Evolutionary conservation across 208 protist species (phyloP), one percentile per base, ranked within the genome.

Genomic region (Crithidia fasciculata): DNA sequence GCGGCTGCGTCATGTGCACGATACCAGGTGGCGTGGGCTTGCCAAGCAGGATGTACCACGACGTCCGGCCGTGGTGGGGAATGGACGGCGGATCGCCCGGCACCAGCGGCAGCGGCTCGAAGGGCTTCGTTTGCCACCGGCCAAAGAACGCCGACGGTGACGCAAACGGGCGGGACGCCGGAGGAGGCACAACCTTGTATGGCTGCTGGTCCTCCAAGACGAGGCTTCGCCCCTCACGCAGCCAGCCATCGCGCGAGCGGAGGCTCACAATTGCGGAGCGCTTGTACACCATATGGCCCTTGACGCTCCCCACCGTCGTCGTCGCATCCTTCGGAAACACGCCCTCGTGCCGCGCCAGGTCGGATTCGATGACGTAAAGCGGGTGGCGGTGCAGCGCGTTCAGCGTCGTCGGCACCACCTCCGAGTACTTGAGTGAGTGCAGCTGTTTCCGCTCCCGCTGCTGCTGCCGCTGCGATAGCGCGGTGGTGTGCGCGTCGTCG

Each of bases 201-300:
- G 93, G 77, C 37, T 28, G 40, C 52, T 86, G 81, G 18, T 91
- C 89, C 47, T 88, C 89, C 47, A 69, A 72, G 43, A 82, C 4
- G n/a, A 97, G 40, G 55, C 82, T 89, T 10, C 91, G 89, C 13
- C 90, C 87, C 54, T 89, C 88, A 28, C 91, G 90, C 68, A 97
- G 78, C 91, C 93, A 97, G 41, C 93, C 93, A 62, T 97, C 93
- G 8, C 89, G 85, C 19, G 88, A 94, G 9, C 93, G 85, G 49
- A 97, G 65, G 58, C 78, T 84, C 6, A 93, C 89, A 43, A 97
- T 82, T 4, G 91, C 91, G 54, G 88, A 92, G 63, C 89, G 84
- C 74, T 97, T 97, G 81, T 93, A 97, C 56, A 97, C 93, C 43
- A 82, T 74, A 68, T 93, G 85, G 18, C 90, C 91, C 68, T 94